Evolutionary conservation across 2,329 filamentous ascomycete species (phyloP).

Genomic region (Hirsutella thompsonii): DNA sequence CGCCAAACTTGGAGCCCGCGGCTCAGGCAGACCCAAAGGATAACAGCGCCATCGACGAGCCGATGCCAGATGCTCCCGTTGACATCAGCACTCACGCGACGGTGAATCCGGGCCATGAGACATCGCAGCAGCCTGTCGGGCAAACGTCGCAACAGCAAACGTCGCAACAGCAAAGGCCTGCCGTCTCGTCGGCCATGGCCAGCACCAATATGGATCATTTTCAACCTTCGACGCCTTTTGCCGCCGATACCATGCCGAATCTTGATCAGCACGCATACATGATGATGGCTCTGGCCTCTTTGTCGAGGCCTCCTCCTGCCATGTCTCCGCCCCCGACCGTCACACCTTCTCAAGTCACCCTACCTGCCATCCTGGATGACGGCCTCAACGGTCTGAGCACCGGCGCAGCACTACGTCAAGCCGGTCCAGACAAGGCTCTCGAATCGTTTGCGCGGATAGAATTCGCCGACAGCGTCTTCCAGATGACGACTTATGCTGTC

Average conservation of each 20-base stretch:
- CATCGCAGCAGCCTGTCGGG: conserved; percentile 1
- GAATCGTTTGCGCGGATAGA: conserved; percentile 49
- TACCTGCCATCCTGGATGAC: conserved; percentile 23
- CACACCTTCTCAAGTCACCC: conserved; percentile 31
- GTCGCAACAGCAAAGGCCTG: conserved; percentile 4
- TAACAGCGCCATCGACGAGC: conserved; percentile 5
- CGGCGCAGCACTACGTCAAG: conserved; percentile 19
- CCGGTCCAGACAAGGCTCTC: conserved; percentile 26
- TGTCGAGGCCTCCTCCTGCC: conserved; percentile 21
- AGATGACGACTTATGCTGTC: conserved; percentile 64
- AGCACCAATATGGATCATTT: conserved; percentile 12
- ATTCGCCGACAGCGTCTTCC: conserved; percentile 65
- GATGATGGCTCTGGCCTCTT: conserved; percentile 31
- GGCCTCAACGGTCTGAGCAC: conserved; percentile 14
- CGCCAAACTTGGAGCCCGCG: neutral
- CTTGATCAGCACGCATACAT: conserved; percentile 27
- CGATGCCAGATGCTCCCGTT: conserved; percentile 8
- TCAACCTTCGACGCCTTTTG: conserved; percentile 20
- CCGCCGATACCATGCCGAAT: conserved; percentile 16
- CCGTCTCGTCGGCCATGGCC: conserved; percentile 2
- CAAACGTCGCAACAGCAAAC: conserved; percentile 5
- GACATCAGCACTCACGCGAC: neutral
- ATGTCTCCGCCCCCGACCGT: conserved; percentile 30
- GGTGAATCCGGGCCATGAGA: conserved; percentile 2
- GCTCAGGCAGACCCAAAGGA: neutral